phyloP scores from a whole-genome alignment of 2,329 filamentous ascomycete species.

The Cladophialophora carrionii region DNA sequence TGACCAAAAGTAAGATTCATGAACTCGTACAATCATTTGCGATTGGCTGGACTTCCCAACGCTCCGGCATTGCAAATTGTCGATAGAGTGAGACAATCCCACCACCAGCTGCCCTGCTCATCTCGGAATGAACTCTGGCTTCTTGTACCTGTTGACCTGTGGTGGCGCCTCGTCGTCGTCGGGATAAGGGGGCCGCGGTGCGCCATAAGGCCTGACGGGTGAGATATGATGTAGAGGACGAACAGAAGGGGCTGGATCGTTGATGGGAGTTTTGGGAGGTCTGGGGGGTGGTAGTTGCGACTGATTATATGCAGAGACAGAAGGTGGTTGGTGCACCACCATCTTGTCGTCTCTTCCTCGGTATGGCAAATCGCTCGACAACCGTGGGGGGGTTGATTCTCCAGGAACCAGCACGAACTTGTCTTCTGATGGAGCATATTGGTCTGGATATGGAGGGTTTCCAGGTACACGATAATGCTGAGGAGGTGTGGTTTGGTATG shows the following conservation, averaged over 20 bases:
- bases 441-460: slow-evolving; percentile 45
- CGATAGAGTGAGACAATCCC: not conserved
- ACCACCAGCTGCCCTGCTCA: slow-evolving; percentile 3
- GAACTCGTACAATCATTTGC: slow-evolving; percentile 12
- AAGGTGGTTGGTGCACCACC: slow-evolving; percentile 39
- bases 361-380: slow-evolving; percentile 40
- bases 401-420: slow-evolving; percentile 67
- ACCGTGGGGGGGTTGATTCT: slow-evolving; percentile 54
- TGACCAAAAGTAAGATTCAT: slow-evolving; percentile 3
- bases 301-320: slow-evolving; percentile 39
- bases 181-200: slow-evolving; percentile 68
- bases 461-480: slow-evolving; percentile 37
- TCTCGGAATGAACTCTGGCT: slow-evolving; percentile 66
- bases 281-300: slow-evolving; percentile 64
- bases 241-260: slow-evolving; percentile 31
- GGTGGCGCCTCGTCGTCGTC: slow-evolving; percentile 76
- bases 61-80: not conserved
- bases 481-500: slow-evolving; percentile 39
- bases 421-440: slow-evolving; percentile 62
- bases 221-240: slow-evolving; percentile 41
- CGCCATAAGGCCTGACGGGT: slow-evolving; percentile 43
- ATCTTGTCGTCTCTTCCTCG: slow-evolving; percentile 46
- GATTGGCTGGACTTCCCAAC: not conserved
- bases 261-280: slow-evolving; percentile 75
- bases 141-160: slow-evolving; percentile 79